Percentiles rank a stretch among this genome's conserved stretches.
phyloP scores from a whole-genome alignment of 1,139 yeast genomes.

The Meyerozyma athensensis region DNA sequence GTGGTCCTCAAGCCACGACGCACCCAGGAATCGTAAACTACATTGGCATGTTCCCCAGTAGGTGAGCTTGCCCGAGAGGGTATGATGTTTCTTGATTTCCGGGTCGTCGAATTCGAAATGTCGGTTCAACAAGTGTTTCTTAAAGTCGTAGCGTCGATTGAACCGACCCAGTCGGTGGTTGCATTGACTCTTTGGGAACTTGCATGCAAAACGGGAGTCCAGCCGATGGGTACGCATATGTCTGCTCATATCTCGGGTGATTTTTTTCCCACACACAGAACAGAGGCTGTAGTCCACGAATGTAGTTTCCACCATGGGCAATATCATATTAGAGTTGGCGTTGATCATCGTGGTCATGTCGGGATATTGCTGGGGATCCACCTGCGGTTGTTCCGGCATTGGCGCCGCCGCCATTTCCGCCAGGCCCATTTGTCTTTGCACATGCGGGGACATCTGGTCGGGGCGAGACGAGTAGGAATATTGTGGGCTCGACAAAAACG shows the following conservation, averaged over 20 bases:
- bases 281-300: constrained; percentile 32
- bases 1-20: constrained; percentile 56
- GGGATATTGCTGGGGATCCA: constrained; percentile 23
- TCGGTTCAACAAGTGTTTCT: constrained; percentile 59
- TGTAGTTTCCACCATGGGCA: constrained; percentile 33
- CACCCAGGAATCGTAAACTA: constrained; percentile 47
- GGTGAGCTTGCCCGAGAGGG: constrained; percentile 49
- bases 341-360: constrained; percentile 41
- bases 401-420: background rate
- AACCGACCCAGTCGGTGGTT: constrained; percentile 54
- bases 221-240: constrained; percentile 63
- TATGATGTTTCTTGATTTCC: constrained; percentile 44
- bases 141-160: constrained; percentile 66
- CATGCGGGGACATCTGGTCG: constrained; percentile 1
- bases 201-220: constrained; percentile 54
- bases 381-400: background rate
- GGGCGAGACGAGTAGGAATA: background rate
- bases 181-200: constrained; percentile 52
- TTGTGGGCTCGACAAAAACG: constrained; percentile 1
- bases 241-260: constrained; percentile 59
- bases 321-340: constrained; percentile 28
- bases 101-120: constrained; percentile 56
- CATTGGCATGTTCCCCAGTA: constrained; percentile 56
- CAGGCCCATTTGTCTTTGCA: background rate
- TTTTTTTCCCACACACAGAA: constrained; percentile 51